Percentiles rank a stretch among this genome's conserved stretches.
Evolutionary conservation across 495 filamentous ascomycete genomes (phyloP).

Genomic region (Aspergillus carlsbadensis): DNA sequence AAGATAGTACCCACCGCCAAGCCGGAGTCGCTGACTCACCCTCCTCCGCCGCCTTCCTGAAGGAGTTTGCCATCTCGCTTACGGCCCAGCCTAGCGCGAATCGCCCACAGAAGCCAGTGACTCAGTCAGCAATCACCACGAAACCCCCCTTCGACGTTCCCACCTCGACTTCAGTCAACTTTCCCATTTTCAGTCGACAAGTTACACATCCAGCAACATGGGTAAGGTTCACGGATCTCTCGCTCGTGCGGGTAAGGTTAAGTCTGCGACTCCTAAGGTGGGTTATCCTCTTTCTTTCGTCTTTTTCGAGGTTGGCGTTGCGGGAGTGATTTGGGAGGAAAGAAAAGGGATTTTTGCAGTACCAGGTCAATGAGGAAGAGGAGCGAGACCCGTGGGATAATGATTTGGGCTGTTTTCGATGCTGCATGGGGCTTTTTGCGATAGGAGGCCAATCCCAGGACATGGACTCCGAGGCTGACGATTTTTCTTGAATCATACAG

Average conservation of each 20-base stretch:
- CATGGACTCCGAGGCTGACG: conserved; percentile 8
- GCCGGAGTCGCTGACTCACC: background rate
- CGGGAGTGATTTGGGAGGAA: background rate
- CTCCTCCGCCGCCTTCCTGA: background rate
- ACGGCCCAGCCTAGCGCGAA: conserved; percentile 16
- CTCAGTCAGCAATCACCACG: background rate
- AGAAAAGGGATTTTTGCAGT: background rate
- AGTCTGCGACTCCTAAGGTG: conserved; percentile 90
- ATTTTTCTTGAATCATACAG: conserved; percentile 23
- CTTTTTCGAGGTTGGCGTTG: background rate
- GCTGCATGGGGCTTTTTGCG: background rate
- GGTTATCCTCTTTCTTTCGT: conserved; percentile 19
- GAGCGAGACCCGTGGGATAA: background rate
- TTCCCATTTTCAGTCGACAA: conserved; percentile 24
- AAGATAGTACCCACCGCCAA: background rate
- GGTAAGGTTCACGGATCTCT: conserved; percentile 51
- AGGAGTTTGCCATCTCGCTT: conserved; percentile 19
- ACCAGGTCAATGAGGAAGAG: background rate
- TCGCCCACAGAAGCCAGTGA: conserved; percentile 21
- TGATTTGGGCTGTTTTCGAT: background rate
- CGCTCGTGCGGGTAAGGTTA: conserved; percentile 96
- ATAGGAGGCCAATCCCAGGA: background rate
- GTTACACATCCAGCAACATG: conserved; percentile 28
- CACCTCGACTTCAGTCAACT: conserved; percentile 18
- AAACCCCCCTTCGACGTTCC: conserved; percentile 6